Evolutionary conservation across 2,329 filamentous ascomycete genomes (phyloP).

Genomic region (Colletotrichum sp.): DNA sequence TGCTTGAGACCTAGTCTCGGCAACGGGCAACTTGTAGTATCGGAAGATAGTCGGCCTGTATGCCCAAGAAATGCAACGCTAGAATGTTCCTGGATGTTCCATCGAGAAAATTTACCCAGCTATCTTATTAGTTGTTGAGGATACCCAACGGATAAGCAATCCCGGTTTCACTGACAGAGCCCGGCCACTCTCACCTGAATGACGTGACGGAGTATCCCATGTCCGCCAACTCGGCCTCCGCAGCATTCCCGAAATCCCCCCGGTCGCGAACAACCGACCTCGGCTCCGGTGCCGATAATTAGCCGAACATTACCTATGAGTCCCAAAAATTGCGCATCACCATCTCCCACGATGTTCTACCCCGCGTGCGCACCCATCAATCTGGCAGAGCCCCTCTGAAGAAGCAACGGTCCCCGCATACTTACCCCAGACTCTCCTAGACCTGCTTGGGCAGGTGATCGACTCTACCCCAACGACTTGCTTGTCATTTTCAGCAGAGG

Average conservation of each 20-base stretch:
- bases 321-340: neutral
- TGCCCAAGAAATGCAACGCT: neutral
- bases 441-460: neutral
- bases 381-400: neutral
- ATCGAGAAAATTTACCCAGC: neutral
- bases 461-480: neutral
- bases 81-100: neutral
- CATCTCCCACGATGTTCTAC: neutral
- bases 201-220: neutral
- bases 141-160: neutral
- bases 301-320: neutral
- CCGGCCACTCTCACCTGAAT: neutral
- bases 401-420: neutral
- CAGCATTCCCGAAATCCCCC: neutral
- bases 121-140: neutral
- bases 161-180: neutral
- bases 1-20: neutral
- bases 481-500: neutral
- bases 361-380: neutral
- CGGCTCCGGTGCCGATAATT: neutral
- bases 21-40: neutral
- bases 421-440: neutral
- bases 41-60: neutral
- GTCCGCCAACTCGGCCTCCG: neutral
- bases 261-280: neutral